A percentile compares a stretch with the other conserved stretches of the same genome.
Evolutionary conservation across 2,329 filamentous ascomycete genomes (phyloP).

Genomic region (Rachicladosporium sp.): DNA sequence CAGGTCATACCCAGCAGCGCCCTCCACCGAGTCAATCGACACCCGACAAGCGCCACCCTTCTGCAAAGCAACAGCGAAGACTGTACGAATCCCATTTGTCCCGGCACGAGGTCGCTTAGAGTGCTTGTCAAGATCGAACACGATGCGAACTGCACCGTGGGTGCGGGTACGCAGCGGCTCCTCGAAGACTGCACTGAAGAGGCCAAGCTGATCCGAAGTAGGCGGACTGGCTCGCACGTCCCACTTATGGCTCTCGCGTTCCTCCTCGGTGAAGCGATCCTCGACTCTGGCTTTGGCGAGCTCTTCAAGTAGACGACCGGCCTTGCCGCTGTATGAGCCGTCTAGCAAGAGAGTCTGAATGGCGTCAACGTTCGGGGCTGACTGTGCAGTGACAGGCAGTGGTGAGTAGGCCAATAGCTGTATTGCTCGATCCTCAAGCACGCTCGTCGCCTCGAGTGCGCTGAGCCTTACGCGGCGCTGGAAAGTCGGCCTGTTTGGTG

Average conservation of each 20-base stretch:
- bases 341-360: constrained; percentile 49
- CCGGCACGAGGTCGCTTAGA: constrained; percentile 25
- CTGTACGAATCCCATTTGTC: constrained; percentile 53
- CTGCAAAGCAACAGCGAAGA: constrained; percentile 46
- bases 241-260: constrained; percentile 72
- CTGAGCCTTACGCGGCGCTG: constrained; percentile 19
- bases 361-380: constrained; percentile 10
- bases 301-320: constrained; percentile 68
- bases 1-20: constrained; percentile 61
- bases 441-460: constrained; percentile 16
- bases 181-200: constrained; percentile 59
- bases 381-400: constrained; percentile 5
- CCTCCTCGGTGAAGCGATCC: constrained; percentile 67
- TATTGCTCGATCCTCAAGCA: constrained; percentile 15
- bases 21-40: constrained; percentile 53
- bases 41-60: constrained; percentile 45
- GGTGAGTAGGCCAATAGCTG: constrained; percentile 18
- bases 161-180: constrained; percentile 38
- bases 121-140: constrained; percentile 47
- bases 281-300: constrained; percentile 77
- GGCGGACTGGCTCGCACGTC: constrained; percentile 59
- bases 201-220: constrained; percentile 40
- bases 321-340: constrained; percentile 66
- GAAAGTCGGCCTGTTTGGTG: constrained; percentile 42
- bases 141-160: constrained; percentile 46